Percentiles rank a stretch among this genome's conserved stretches.
Evolutionary conservation across 139 green algal species (phyloP).

Genomic region (Chlorella sorokiniana): DNA sequence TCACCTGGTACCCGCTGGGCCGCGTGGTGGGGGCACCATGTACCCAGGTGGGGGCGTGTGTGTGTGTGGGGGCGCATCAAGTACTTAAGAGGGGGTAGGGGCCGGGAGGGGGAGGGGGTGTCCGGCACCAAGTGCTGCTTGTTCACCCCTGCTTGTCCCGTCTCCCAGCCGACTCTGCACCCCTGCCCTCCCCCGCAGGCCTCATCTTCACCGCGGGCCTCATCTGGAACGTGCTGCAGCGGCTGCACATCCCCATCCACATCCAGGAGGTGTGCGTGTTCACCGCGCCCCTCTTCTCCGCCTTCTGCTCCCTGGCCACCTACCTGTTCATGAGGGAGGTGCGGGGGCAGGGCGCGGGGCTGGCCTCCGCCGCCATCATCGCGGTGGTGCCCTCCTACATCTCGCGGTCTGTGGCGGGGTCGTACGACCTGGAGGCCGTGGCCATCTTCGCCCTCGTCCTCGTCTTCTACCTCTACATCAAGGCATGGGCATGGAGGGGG

Average conservation of each 20-base stretch:
- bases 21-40: slow-evolving; percentile 87
- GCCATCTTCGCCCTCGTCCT: slow-evolving; percentile 94
- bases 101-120: neutral
- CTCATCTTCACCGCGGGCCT: slow-evolving; percentile 90
- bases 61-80: too few species aligned
- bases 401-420: slow-evolving; percentile 83
- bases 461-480: slow-evolving; percentile 91
- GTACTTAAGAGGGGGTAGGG: neutral
- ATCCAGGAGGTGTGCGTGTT: slow-evolving; percentile 97
- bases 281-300: slow-evolving; percentile 93
- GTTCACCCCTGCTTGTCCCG: neutral
- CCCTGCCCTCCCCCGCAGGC: slow-evolving; percentile 54
- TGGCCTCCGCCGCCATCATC: slow-evolving; percentile 87
- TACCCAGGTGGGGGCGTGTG: slow-evolving; percentile 62
- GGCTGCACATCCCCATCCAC: slow-evolving; percentile 89
- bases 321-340: slow-evolving; percentile 88
- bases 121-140: neutral
- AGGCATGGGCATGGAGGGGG: slow-evolving; percentile 43
- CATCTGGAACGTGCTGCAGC: slow-evolving; percentile 89
- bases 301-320: slow-evolving; percentile 79
- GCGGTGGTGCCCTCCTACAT: slow-evolving; percentile 92
- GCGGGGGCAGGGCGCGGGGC: slow-evolving; percentile 75
- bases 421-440: slow-evolving; percentile 91
- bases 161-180: neutral
- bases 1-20: slow-evolving; percentile 91